Evolutionary conservation across 2,329 filamentous ascomycete species (phyloP).

Genomic region (Lecanicillium sp.): DNA sequence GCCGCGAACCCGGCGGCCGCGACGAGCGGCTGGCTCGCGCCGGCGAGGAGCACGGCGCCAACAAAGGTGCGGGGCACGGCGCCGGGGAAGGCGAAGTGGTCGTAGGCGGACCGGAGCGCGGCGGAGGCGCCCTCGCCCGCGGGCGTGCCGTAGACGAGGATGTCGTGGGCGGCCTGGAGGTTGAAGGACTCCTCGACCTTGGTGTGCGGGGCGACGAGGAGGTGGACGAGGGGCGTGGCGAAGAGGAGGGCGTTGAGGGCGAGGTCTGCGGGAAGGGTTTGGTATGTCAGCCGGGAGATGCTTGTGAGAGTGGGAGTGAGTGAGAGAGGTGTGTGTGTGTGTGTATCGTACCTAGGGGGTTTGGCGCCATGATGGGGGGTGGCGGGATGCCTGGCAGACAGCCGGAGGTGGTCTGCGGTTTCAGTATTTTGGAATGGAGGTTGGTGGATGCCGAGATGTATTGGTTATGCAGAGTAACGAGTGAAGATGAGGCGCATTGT

Average conservation of each 20-base stretch:
- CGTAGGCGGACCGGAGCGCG: conserved; percentile 61
- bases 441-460: too few relatives aligned
- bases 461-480: too few relatives aligned
- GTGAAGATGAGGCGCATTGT: too few relatives aligned
- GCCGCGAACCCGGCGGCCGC: conserved; percentile 48
- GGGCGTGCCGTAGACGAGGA: conserved; percentile 74
- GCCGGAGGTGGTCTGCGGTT: too few relatives aligned
- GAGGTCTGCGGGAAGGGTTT: conserved; percentile 20
- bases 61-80: conserved; percentile 88
- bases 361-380: conserved; percentile 20
- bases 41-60: conserved; percentile 71
- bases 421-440: too few relatives aligned
- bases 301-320: background rate
- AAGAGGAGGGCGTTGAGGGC: conserved; percentile 30
- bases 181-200: conserved; percentile 99
- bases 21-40: conserved; percentile 61
- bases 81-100: conserved; percentile 86
- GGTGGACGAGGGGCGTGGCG: conserved; percentile 61
- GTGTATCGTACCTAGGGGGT: conserved; percentile 2
- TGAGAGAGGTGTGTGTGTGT: background rate
- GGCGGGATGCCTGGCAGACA: too few relatives aligned
- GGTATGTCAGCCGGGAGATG: conserved; percentile 4
- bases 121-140: conserved; percentile 42
- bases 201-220: conserved; percentile 75
- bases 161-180: conserved; percentile 87